A percentile compares a stretch with the other conserved stretches of the same genome.
phyloP scores from a whole-genome alignment of 2,329 filamentous ascomycete species.

The Penicillium rolfsii region DNA sequence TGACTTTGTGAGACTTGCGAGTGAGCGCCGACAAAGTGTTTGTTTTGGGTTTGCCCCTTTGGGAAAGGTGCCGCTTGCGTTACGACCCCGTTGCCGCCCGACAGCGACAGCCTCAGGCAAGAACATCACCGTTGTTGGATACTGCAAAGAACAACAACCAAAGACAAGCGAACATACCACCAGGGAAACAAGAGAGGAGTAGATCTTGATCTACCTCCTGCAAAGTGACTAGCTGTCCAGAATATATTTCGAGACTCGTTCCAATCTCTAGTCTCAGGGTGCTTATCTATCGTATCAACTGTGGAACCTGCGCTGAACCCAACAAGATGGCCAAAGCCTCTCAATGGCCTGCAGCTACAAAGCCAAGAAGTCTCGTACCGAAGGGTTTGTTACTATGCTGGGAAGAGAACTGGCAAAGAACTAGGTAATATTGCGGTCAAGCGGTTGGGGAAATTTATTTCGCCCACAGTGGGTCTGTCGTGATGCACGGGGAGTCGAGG shows the following conservation, averaged over 20 bases:
- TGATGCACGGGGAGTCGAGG: constrained; percentile 4
- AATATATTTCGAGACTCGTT: background rate
- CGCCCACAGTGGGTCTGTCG: constrained; percentile 26
- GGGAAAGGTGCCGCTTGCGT: constrained; percentile 14
- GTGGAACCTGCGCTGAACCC: background rate
- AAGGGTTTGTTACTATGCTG: background rate
- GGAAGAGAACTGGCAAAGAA: background rate
- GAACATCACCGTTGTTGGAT: background rate
- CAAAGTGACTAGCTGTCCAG: background rate
- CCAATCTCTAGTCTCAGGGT: background rate
- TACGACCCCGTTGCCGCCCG: background rate
- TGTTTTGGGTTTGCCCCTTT: constrained; percentile 39
- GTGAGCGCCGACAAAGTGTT: constrained; percentile 22
- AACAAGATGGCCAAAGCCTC: background rate
- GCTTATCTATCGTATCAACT: background rate
- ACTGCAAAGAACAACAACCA: background rate
- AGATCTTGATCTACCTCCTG: background rate
- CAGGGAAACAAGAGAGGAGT: background rate
- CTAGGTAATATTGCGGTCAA: constrained; percentile 30
- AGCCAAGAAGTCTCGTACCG: background rate
- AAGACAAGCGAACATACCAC: background rate
- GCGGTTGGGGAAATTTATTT: constrained; percentile 25
- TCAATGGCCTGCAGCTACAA: background rate
- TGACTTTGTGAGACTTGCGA: background rate
- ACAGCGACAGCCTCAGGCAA: constrained; percentile 18